Percentiles rank a stretch among this genome's conserved stretches.
These are phyloP conservation scores for Ogataea wickerhamii DNA, from an alignment of 805 yeast species.

Conservation along the genomic window DNA sequence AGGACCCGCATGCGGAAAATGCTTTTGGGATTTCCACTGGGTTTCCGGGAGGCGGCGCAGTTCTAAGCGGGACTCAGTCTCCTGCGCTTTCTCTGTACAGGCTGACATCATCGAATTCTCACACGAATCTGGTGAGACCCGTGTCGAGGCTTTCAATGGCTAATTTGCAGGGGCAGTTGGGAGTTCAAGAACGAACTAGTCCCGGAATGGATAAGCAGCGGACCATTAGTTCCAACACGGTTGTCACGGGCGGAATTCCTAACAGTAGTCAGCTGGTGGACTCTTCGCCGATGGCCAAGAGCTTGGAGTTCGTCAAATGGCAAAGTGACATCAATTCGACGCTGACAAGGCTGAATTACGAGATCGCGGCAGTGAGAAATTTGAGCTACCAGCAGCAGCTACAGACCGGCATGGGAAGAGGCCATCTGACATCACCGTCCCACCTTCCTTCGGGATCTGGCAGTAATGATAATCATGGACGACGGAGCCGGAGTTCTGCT, in stretches of 20 bases:
- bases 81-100: conserved; percentile 34
- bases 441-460: neutral
- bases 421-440: neutral
- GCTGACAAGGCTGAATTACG: conserved; percentile 43
- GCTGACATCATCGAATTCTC: conserved; percentile 30
- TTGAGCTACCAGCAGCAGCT: conserved; percentile 16
- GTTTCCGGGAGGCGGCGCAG: conserved; percentile 4
- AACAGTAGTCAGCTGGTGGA: conserved; percentile 13
- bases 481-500: neutral
- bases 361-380: conserved; percentile 26
- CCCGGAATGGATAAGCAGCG: conserved; percentile 10
- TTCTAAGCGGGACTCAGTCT: conserved; percentile 26
- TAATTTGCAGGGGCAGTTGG: conserved; percentile 9
- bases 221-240: conserved; percentile 19
- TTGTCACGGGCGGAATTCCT: conserved; percentile 12
- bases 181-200: conserved; percentile 1
- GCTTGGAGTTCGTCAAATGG: conserved; percentile 46
- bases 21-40: neutral
- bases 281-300: conserved; percentile 20
- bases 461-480: conserved; percentile 1
- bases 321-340: conserved; percentile 50
- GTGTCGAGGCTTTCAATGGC: conserved; percentile 28
- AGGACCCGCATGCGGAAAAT: conserved; percentile 12
- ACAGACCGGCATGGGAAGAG: conserved; percentile 3
- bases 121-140: conserved; percentile 27